phyloP scores from a whole-genome alignment of 108 stramenopile genomes.

The Nannochloropsis salina region DNA sequence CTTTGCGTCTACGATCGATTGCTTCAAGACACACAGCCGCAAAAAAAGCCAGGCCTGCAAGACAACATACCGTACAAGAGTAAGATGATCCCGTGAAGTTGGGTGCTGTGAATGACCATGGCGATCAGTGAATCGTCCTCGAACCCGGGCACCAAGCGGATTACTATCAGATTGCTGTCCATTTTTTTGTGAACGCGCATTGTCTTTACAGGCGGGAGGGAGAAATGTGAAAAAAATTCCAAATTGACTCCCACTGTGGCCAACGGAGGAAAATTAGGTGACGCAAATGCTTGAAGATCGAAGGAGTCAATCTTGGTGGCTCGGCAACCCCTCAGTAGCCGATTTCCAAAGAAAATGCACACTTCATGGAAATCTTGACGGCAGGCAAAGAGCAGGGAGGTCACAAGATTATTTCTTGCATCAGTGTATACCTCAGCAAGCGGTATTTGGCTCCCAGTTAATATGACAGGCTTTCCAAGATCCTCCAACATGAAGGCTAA shows the following conservation, averaged over 20 bases:
- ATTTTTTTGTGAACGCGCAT: conserved; percentile 74
- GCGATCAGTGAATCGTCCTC: conserved; percentile 61
- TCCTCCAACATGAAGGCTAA: conserved; percentile 95
- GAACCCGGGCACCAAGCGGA: conserved; percentile 88
- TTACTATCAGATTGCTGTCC: conserved; percentile 75
- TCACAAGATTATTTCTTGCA: conserved; percentile 77
- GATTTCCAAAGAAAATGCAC: conserved; percentile 82
- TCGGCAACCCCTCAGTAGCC: conserved; percentile 78
- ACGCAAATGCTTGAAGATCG: conserved; percentile 82
- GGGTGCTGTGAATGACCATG: conserved; percentile 41
- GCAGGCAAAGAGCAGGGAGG: conserved; percentile 6
- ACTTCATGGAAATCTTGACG: conserved; percentile 60
- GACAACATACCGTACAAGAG: conserved; percentile 81
- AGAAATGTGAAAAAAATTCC: conserved; percentile 64
- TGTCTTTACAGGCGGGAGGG: conserved; percentile 56
- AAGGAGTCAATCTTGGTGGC: conserved; percentile 70
- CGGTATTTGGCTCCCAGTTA: conserved; percentile 81
- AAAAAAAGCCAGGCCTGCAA: not conserved
- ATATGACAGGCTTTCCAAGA: conserved; percentile 88
- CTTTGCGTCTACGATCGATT: too few relatives aligned
- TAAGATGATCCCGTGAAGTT: conserved; percentile 71
- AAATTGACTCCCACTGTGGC: conserved; percentile 79
- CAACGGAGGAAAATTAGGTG: conserved; percentile 84
- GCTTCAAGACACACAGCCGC: not conserved
- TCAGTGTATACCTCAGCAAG: conserved; percentile 84